Evolutionary conservation across 1,284 basidiomycete species (phyloP), one percentile per base, ranked within the genome.

Genomic region (Boletus semigastroideus): DNA sequence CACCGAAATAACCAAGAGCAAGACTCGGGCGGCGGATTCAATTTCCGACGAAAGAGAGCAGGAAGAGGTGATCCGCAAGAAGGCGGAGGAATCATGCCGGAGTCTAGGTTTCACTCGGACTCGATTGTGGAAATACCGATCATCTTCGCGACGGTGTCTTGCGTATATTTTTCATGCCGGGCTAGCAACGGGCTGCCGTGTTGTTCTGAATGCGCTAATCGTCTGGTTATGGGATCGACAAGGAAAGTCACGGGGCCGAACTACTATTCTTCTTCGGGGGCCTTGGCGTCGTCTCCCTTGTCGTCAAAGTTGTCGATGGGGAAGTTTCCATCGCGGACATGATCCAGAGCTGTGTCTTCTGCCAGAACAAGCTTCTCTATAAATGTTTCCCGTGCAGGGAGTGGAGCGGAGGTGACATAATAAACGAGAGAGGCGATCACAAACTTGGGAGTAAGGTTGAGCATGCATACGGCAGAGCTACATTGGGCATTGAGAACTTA

Each of bases 361-460:
- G 49, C 60, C 2, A 55, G 51, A 25, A 82, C 72, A 8, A 75
- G 74, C 31, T 72, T 65, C 20, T 78, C 73, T 44, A 87, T 59
- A 59, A 78, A 83, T 2, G 84, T 86, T 59, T 83, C 82, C 33
- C 59, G 60, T 0, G 84, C 80, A 2, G 85, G 84, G 63, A 82
- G 86, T 4, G 77, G 46, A 33, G 66, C 63, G 2, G 84, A 86
- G 7, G 84, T 67, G 22, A 64, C 46, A 55, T 77, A 79, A 64
- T 82, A 84, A 17, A 84, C 69, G 28, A 57, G 47, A 3, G 70
- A 71, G 3, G 78, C 69, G 1, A 73, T 62, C 22, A 67, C 63
- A 56, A 79, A 77, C 74, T 78, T 53, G 31, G 37, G 28, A 40
- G 6, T 2, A 25, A 56, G 70, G 74, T 67, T 71, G 47, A 39